Evolutionary conservation across 495 filamentous ascomycete species (phyloP).

Genomic region (Amphirosellinia nigrospora): DNA sequence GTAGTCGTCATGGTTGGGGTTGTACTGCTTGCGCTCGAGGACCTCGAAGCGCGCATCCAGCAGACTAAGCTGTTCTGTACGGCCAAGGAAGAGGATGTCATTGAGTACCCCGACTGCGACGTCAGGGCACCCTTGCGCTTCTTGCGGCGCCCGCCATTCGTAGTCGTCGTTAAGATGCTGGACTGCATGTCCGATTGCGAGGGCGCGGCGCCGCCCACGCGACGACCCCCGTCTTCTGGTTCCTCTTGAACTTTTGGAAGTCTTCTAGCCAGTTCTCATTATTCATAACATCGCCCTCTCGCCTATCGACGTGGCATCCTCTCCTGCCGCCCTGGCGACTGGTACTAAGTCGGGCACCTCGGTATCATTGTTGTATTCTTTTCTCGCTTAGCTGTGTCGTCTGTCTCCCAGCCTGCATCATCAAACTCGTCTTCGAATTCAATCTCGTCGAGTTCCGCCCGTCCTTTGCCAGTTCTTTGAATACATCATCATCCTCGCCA

Average conservation of each 20-base stretch:
- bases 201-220: conserved; percentile 45
- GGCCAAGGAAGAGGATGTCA: conserved; percentile 87
- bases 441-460: conserved; percentile 62
- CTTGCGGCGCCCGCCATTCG: conserved; percentile 75
- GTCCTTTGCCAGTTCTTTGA: conserved; percentile 76
- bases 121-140: conserved; percentile 92
- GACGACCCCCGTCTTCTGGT: conserved; percentile 59
- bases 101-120: conserved; percentile 89
- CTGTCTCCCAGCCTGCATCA: conserved; percentile 90
- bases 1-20: conserved; percentile 71
- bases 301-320: conserved; percentile 27
- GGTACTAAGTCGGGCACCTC: conserved; percentile 57
- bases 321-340: conserved; percentile 32
- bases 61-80: conserved; percentile 86
- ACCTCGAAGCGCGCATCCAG: conserved; percentile 92
- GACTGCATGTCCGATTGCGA: conserved; percentile 70
- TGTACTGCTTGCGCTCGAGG: conserved; percentile 78
- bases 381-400: conserved; percentile 79
- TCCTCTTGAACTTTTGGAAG: conserved; percentile 88
- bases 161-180: conserved; percentile 79
- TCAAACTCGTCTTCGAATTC: conserved; percentile 66
- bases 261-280: conserved; percentile 82
- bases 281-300: conserved; percentile 52
- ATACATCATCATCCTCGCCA: conserved; percentile 82
- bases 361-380: conserved; percentile 52